A percentile compares a stretch with the other conserved stretches of the same genome.
phyloP scores from a whole-genome alignment of 164 flowering plant species.

The Hamamelis virginiana region DNA sequence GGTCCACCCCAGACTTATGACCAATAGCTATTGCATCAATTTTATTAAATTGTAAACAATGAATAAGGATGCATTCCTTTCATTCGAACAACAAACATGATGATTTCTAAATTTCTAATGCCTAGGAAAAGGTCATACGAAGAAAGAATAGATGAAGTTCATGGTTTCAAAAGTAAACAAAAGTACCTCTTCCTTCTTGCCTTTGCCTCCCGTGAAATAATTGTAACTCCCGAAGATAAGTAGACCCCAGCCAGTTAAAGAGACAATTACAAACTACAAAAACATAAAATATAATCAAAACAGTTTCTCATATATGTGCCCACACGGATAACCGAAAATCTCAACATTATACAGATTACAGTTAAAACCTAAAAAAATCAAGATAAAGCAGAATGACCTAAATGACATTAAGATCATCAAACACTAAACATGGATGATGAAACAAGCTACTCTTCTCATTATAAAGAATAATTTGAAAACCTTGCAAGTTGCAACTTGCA shows the following conservation, averaged over 20 bases:
- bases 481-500: too few relatives aligned
- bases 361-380: too few relatives aligned
- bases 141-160: not conserved
- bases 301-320: not conserved
- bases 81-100: not conserved
- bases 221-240: conserved; percentile 51
- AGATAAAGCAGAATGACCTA: too few relatives aligned
- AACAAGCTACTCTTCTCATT: too few relatives aligned
- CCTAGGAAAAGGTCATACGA: not conserved
- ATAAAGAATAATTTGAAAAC: too few relatives aligned
- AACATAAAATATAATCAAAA: conserved; percentile 8
- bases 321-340: too few relatives aligned
- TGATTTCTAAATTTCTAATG: too few relatives aligned
- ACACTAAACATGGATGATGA: too few relatives aligned
- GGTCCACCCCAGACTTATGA: too few relatives aligned
- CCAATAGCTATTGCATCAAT: too few relatives aligned
- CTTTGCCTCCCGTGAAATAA: conserved; percentile 63
- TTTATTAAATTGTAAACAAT: not conserved
- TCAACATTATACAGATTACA: too few relatives aligned
- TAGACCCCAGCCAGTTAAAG: conserved; percentile 67
- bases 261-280: conserved; percentile 69
- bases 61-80: not conserved
- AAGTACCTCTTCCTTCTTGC: conserved; percentile 74
- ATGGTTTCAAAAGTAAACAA: not conserved
- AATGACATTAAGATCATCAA: too few relatives aligned